Conservation (phyloP, 345 rosid genomes). For the Populus tremula region DNA sequence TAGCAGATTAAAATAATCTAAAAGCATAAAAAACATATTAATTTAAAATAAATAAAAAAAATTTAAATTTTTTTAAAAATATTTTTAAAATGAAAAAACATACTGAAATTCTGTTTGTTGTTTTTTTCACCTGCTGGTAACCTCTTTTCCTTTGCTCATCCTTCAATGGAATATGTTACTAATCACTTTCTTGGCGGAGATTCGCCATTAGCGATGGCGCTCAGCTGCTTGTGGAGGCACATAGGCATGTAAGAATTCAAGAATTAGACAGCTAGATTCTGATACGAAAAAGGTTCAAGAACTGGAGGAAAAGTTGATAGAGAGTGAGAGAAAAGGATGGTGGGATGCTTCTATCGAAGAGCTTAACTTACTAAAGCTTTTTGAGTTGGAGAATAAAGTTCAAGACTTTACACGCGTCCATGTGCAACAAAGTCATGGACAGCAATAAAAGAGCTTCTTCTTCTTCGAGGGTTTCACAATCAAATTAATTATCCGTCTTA, state of each 20-base stretch:
- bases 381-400: neutral
- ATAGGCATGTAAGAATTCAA: constrained; percentile 13
- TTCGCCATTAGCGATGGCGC: neutral
- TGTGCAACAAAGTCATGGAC: neutral
- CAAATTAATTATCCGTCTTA: too few relatives aligned
- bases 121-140: constrained; percentile 13
- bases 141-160: constrained; percentile 10
- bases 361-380: constrained; percentile 3
- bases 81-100: too few relatives aligned
- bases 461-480: neutral
- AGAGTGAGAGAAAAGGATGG: constrained; percentile 5
- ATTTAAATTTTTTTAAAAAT: too few relatives aligned
- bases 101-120: neutral
- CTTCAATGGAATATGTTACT: constrained; percentile 8
- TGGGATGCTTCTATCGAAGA: constrained; percentile 19
- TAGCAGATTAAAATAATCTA: too few relatives aligned
- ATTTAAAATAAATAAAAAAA: too few relatives aligned
- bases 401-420: neutral
- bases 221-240: constrained; percentile 31
- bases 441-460: neutral
- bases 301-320: neutral
- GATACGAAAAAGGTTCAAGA: constrained; percentile 3
- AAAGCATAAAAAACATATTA: too few relatives aligned
- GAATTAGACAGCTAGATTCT: constrained; percentile 13
- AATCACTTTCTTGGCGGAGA: constrained; percentile 15